Conservation (phyloP, 163 green algal genomes). For the Prototheca wickerhamii region DNA sequence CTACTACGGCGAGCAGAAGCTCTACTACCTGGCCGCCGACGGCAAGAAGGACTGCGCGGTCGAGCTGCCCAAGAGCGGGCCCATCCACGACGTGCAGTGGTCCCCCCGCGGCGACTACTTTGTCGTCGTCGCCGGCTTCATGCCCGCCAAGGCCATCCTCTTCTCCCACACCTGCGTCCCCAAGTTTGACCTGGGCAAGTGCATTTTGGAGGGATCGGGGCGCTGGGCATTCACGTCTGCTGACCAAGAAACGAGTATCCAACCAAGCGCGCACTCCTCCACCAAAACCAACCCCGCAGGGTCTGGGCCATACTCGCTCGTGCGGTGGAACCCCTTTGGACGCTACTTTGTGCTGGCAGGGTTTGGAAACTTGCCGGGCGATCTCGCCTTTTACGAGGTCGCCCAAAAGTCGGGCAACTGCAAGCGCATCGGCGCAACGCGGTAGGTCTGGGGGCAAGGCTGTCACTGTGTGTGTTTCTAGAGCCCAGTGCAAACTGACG, state of each 20-base stretch:
- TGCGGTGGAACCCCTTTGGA: constrained; percentile 79
- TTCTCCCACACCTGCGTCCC: constrained; percentile 69
- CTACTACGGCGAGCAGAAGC: constrained; percentile 94
- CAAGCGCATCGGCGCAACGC: constrained; percentile 61
- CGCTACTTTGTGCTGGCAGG: constrained; percentile 82
- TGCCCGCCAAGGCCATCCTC: constrained; percentile 76
- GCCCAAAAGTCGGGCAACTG: constrained; percentile 68
- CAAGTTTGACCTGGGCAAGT: constrained; percentile 73
- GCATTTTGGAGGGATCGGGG: background rate
- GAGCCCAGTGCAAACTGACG: background rate
- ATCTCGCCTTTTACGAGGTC: constrained; percentile 86
- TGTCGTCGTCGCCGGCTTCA: constrained; percentile 71
- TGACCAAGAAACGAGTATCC: too few relatives aligned
- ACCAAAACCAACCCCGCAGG: constrained; percentile 80
- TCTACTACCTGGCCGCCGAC: constrained; percentile 83
- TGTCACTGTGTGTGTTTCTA: background rate
- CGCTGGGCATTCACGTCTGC: too few relatives aligned
- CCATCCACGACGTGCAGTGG: constrained; percentile 95
- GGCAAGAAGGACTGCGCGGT: constrained; percentile 52
- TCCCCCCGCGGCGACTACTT: constrained; percentile 67
- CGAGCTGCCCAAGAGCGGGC: constrained; percentile 75
- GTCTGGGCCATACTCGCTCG: constrained; percentile 74
- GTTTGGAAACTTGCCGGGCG: constrained; percentile 95
- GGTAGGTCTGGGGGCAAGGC: constrained; percentile 7
- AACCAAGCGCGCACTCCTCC: too few relatives aligned